Evolutionary conservation across 1,284 basidiomycete genomes (phyloP).

Genomic region (Ceratobasidium sp.): DNA sequence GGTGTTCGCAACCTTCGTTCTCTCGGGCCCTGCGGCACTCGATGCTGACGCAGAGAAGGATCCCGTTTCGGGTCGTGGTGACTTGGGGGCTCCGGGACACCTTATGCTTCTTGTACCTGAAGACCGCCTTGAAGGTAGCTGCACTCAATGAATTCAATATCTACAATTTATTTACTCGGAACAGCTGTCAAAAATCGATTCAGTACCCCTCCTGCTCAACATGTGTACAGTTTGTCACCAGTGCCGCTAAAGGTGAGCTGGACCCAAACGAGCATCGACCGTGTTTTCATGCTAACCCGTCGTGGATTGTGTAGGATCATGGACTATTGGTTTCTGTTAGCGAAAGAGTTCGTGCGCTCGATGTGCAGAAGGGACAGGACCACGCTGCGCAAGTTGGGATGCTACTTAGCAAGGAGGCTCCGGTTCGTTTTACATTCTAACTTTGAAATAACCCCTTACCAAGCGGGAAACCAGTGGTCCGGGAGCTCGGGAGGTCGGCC

Average conservation of each 20-base stretch:
- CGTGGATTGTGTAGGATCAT: background rate
- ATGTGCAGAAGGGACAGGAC: constrained; percentile 23
- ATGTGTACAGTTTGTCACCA: constrained; percentile 72
- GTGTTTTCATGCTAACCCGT: background rate
- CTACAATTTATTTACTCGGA: background rate
- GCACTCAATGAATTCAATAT: constrained; percentile 43
- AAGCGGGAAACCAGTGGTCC: constrained; percentile 3
- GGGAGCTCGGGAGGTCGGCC: background rate
- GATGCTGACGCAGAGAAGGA: constrained; percentile 1
- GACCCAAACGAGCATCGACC: background rate
- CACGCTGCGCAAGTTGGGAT: constrained; percentile 28
- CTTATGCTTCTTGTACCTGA: constrained; percentile 62
- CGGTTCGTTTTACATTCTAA: constrained; percentile 6
- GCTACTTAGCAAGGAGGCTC: constrained; percentile 24
- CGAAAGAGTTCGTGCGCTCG: constrained; percentile 19
- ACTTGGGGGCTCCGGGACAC: background rate
- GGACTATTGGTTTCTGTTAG: constrained; percentile 14
- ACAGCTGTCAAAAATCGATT: constrained; percentile 10
- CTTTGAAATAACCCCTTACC: background rate
- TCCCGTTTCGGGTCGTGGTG: background rate
- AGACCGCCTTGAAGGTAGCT: constrained; percentile 62
- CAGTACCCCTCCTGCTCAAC: constrained; percentile 58
- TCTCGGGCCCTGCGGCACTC: constrained; percentile 58
- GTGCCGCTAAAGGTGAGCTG: constrained; percentile 63
- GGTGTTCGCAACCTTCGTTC: constrained; percentile 68